Base-by-base conservation (phyloP, 805 yeast species). In the Yamadazyma scolyti region DNA sequence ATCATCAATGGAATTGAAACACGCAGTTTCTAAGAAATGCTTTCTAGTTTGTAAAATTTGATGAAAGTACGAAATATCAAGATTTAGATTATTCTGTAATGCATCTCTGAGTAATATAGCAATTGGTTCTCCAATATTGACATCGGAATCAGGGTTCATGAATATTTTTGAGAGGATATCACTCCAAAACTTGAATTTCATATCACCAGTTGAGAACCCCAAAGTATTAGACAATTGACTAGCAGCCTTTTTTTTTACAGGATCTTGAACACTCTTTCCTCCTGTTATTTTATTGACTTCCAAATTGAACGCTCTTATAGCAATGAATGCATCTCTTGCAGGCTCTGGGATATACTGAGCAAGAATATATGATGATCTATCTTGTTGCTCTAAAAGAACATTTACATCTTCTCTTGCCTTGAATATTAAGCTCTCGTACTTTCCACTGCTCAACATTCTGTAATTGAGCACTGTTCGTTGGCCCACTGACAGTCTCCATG, bases 121-220 rank as follows among this genome's bases (percentile, higher is more conserved):
- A 5, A 77, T 72, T 1, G 94, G 90, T 43, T 79, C 87, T 0
- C 76, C 77, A 10, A 75, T 58, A 28, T 59, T 56, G 25, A 56
- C 45, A 10, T 56, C 61, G 21, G 52, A 36, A 16, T 35, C 22
- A 4, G 66, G 65, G 40, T 55, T 42, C 9, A 58, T 47, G 39
- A 69, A 68, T 6, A 77, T 62, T 36, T 64, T 66, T 22, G 67
- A 63, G 5, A 85, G 36, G 36, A 73, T 63, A 30, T 81, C 82
- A 38, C 76, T 68, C 95, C 95, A 86, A 52, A 81, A 82, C 43
- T 78, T 77, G 50, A 82, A 75, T 46, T 82, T 77, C 48, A 83
- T 34, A 53, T 69, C 71, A 20, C 54, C 50, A 1, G 73, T 64
- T 21, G 71, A 58, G 8, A 59, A 28, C 20, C 71, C 65, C 50